A percentile compares a stretch with the other conserved stretches of the same genome.
phyloP scores from a whole-genome alignment of 1,284 basidiomycete genomes.

The Tilletia indica region DNA sequence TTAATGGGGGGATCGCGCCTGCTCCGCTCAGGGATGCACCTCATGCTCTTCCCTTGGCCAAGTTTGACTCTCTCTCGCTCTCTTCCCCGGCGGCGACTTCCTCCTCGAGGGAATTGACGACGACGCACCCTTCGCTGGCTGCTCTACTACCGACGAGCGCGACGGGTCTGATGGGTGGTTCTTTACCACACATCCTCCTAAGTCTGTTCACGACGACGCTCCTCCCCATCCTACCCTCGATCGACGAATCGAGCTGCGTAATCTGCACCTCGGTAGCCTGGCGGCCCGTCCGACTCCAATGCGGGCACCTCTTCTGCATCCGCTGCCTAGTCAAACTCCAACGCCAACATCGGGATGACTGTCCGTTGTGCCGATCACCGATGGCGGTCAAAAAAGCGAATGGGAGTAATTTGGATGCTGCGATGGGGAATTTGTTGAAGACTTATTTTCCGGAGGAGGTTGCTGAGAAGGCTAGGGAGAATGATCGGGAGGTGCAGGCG shows the following conservation, averaged over 20 bases:
- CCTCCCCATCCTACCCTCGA: constrained; percentile 75
- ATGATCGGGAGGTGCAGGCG: constrained; percentile 71
- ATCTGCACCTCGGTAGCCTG: constrained; percentile 58
- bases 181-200: constrained; percentile 74
- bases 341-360: constrained; percentile 72
- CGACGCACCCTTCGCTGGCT: constrained; percentile 43
- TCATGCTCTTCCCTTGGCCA: constrained; percentile 10
- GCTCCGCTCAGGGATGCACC: constrained; percentile 24
- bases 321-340: constrained; percentile 92
- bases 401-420: constrained; percentile 68
- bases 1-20: constrained; percentile 14
- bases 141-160: constrained; percentile 43
- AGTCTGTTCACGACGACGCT: constrained; percentile 81
- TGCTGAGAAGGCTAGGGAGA: constrained; percentile 71
- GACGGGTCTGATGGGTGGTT: constrained; percentile 44
- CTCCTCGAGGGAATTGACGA: constrained; percentile 18
- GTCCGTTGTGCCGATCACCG: constrained; percentile 71
- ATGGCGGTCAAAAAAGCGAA: constrained; percentile 49
- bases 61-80: background rate
- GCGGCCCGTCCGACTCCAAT: constrained; percentile 69
- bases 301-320: constrained; percentile 87
- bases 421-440: constrained; percentile 78
- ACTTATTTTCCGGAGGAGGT: constrained; percentile 90
- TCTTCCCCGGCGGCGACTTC: background rate
- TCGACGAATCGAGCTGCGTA: constrained; percentile 68